Evolutionary conservation across 169 alveolate species (phyloP).

Genomic region (Eimeria maxima): DNA sequence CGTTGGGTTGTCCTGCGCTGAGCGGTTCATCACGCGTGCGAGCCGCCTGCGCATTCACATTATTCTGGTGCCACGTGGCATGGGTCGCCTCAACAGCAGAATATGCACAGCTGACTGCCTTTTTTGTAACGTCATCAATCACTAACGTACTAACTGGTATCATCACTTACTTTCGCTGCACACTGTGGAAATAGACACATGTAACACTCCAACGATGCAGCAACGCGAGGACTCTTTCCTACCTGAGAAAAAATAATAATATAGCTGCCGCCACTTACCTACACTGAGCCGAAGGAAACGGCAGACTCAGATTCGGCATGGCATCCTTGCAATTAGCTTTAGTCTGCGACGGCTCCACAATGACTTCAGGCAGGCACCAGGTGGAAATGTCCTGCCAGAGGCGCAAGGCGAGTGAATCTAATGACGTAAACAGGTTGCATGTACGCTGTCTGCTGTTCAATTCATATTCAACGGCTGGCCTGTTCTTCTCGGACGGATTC

Average conservation of each 20-base stretch:
- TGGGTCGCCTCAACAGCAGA: neutral
- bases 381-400: constrained; percentile 46
- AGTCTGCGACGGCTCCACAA: constrained; percentile 32
- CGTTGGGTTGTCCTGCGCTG: neutral
- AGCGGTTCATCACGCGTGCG: constrained; percentile 34
- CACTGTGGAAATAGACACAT: neutral
- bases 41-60: constrained; percentile 52
- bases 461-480: neutral
- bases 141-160: neutral
- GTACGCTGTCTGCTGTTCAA: neutral
- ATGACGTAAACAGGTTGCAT: neutral
- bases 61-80: neutral
- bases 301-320: constrained; percentile 60
- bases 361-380: constrained; percentile 65
- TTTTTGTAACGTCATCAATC: neutral
- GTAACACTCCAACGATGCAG: neutral
- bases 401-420: neutral
- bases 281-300: constrained; percentile 73
- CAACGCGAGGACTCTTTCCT: neutral
- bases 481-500: neutral
- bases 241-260: neutral
- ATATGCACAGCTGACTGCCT: neutral
- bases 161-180: neutral
- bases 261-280: neutral
- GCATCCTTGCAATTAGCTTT: constrained; percentile 63